Percentiles rank a stretch among this genome's conserved stretches.
These are phyloP conservation scores for Boletus huronensis DNA, from an alignment of 768 basidiomycete genomes.

Conservation along the genomic window DNA sequence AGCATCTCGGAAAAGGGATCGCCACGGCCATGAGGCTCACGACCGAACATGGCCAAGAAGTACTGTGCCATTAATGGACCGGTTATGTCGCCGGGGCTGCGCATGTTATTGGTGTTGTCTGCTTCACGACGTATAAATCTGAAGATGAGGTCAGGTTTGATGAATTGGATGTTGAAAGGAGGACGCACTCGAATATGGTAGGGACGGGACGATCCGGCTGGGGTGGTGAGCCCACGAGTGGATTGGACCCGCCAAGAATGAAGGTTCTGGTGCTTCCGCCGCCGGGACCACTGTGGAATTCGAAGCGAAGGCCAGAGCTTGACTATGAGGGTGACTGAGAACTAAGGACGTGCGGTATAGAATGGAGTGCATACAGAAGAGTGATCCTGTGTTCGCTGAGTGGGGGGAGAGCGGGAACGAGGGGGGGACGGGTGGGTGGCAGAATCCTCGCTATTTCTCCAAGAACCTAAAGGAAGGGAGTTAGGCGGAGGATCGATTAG, in stretches of 20 bases:
- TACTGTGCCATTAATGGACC: constrained; percentile 72
- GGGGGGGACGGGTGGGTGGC: not conserved
- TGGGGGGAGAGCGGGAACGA: constrained; percentile 16
- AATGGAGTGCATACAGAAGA: constrained; percentile 11
- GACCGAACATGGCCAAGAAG: constrained; percentile 55
- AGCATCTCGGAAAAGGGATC: constrained; percentile 46
- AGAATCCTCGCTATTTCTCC: not conserved
- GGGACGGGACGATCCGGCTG: constrained; percentile 32
- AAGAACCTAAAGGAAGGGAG: constrained; percentile 1
- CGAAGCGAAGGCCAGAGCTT: constrained; percentile 33
- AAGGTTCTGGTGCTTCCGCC: constrained; percentile 33
- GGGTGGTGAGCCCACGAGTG: constrained; percentile 20
- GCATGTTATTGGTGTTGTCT: constrained; percentile 11
- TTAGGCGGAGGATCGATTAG: not conserved
- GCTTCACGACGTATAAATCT: constrained; percentile 37
- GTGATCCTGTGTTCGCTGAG: constrained; percentile 14
- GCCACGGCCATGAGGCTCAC: constrained; percentile 30
- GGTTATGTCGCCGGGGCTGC: constrained; percentile 42
- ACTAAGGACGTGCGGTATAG: not conserved
- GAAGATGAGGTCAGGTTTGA: not conserved
- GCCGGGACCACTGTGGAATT: constrained; percentile 32
- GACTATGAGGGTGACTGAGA: constrained; percentile 8
- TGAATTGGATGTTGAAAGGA: not conserved
- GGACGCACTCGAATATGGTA: constrained; percentile 53
- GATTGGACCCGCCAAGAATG: constrained; percentile 35